These are phyloP conservation scores for Cymodocea nodosa DNA, from an alignment of 116 monocot species.

Conservation along the genomic window DNA sequence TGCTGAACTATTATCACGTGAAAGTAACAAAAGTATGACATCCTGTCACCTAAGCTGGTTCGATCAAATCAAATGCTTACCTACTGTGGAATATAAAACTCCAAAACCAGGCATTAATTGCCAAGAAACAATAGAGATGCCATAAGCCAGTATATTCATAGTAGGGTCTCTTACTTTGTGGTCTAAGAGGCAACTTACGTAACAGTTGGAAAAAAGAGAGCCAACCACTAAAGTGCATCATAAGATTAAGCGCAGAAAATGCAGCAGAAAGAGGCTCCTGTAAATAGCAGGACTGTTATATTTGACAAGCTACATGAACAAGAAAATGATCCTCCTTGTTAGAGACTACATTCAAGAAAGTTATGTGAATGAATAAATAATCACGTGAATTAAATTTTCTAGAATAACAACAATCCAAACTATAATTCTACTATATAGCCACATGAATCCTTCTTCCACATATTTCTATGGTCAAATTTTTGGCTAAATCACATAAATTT, in stretches of 20 bases:
- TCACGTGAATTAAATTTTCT: too few relatives aligned
- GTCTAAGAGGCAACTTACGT: constrained; percentile 58
- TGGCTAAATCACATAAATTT: too few relatives aligned
- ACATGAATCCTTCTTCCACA: too few relatives aligned
- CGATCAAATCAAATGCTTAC: constrained; percentile 15
- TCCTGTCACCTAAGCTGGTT: not conserved
- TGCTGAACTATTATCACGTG: not conserved
- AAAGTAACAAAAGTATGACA: not conserved
- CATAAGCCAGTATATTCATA: constrained; percentile 80
- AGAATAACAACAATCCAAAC: too few relatives aligned
- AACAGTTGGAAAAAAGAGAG: constrained; percentile 51
- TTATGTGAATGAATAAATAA: too few relatives aligned
- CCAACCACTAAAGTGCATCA: constrained; percentile 75
- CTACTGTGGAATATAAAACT: constrained; percentile 56
- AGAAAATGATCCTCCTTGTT: not conserved
- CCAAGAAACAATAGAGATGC: constrained; percentile 65
- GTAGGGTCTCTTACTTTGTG: constrained; percentile 42
- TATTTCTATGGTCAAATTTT: too few relatives aligned
- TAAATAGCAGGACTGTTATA: not conserved
- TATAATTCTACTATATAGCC: too few relatives aligned
- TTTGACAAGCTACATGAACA: not conserved
- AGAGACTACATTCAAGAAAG: not conserved
- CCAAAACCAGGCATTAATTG: constrained; percentile 87
- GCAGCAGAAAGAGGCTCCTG: constrained; percentile 66
- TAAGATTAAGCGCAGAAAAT: constrained; percentile 54